Evolutionary conservation across 106 monocot species (phyloP).

Genomic region (Amphibolis antarctica): DNA sequence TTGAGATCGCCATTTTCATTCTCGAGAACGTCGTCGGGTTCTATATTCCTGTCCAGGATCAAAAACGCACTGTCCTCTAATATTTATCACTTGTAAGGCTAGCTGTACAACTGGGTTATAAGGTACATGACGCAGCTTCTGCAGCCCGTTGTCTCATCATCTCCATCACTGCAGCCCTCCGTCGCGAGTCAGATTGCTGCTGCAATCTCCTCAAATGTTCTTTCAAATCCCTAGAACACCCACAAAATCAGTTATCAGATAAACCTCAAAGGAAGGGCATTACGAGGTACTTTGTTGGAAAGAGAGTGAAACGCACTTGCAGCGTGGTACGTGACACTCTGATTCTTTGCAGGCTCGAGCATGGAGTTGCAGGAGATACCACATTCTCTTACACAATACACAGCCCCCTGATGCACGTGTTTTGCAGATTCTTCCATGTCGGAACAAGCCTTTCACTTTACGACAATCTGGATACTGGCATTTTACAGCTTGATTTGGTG

Average conservation of each 20-base stretch:
- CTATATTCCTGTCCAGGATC: not conserved
- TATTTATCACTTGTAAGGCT: not conserved
- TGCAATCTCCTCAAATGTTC: constrained; percentile 80
- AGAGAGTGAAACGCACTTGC: constrained; percentile 10
- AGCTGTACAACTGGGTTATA: constrained; percentile 19
- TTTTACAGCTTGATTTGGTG: constrained; percentile 6
- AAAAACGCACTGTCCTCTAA: not conserved
- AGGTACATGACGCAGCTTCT: constrained; percentile 50
- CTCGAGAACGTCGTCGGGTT: not conserved
- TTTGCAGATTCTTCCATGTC: constrained; percentile 9
- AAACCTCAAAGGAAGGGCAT: not conserved
- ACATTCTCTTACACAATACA: constrained; percentile 11
- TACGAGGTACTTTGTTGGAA: not conserved
- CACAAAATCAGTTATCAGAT: not conserved
- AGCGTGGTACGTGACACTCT: constrained; percentile 13
- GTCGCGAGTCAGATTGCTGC: constrained; percentile 87
- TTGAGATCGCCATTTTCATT: not conserved
- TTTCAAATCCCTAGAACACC: constrained; percentile 70
- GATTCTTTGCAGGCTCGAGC: constrained; percentile 3
- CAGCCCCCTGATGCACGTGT: constrained; percentile 10
- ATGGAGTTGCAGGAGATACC: constrained; percentile 10
- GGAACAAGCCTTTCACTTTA: constrained; percentile 7
- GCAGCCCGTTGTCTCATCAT: constrained; percentile 94
- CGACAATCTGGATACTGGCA: constrained; percentile 30
- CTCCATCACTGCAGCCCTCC: constrained; percentile 91